A percentile compares a stretch with the other conserved stretches of the same genome.
phyloP scores from a whole-genome alignment of 768 basidiomycete species.

The Dacryopinax spathularia region DNA sequence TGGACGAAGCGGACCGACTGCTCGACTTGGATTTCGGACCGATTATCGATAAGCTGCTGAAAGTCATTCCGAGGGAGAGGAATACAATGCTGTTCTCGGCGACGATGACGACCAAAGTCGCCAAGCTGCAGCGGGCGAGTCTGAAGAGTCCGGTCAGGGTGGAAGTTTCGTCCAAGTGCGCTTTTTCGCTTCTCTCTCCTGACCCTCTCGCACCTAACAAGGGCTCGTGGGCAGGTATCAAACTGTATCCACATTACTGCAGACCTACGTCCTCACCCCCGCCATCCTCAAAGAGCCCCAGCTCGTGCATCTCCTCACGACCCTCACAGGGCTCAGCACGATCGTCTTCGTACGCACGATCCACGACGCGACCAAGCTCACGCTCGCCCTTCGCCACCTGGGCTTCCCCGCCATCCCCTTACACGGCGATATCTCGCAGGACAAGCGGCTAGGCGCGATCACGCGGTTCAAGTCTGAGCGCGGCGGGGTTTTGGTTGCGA shows the following conservation, averaged over 20 bases:
- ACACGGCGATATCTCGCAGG: constrained; percentile 90
- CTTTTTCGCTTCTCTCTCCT: not conserved
- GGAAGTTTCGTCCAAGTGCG: constrained; percentile 85
- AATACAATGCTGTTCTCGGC: constrained; percentile 95
- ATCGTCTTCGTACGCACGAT: constrained; percentile 96
- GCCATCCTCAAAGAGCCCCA: constrained; percentile 83
- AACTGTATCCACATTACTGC: constrained; percentile 86
- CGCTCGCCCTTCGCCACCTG: constrained; percentile 76
- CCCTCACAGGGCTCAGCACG: constrained; percentile 78
- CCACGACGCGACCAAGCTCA: constrained; percentile 76
- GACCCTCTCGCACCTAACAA: not conserved
- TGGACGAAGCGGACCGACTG: constrained; percentile 92
- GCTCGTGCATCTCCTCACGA: constrained; percentile 76
- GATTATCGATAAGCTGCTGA: constrained; percentile 90
- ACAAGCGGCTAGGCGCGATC: constrained; percentile 80
- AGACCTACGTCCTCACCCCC: constrained; percentile 92
- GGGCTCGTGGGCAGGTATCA: too few species aligned
- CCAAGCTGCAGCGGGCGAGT: constrained; percentile 88
- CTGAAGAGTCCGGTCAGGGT: constrained; percentile 84
- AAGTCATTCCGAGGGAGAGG: constrained; percentile 84
- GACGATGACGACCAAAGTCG: constrained; percentile 97
- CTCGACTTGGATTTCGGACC: constrained; percentile 94
- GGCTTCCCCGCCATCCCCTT: constrained; percentile 92
- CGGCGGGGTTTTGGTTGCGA: constrained; percentile 83
- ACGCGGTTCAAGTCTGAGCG: constrained; percentile 92